Evolutionary conservation across 225 moss, liverwort and hornwort genomes (phyloP), one percentile per base, ranked within the genome.

Genomic region (Climacium dendroides): DNA sequence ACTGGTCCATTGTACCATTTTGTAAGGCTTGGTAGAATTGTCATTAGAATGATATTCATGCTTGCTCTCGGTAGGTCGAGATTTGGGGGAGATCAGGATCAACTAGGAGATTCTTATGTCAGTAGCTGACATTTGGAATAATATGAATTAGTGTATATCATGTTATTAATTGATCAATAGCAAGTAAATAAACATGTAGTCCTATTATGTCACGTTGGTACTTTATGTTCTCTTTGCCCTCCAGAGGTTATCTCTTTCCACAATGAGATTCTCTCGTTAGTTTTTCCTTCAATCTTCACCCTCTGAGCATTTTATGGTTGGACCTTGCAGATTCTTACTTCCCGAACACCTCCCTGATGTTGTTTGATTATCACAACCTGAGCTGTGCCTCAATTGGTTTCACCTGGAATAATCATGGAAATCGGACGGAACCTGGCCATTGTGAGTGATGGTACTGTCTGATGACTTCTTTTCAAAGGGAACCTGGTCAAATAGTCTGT

Each of bases 81-180:
- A 77, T 81, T 83, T 39, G 47, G 69, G 83, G 65, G 81, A 90
- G 69, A 87, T 85, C 53, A 59, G 77, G 86, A 86, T 83, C 30
- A 89, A 83, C 60, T 87, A 89, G 86, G 89, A 82, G 67, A 89
- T 91, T 89, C 82, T 87, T 89, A 60, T 90, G 83, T 91, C 87
- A 85, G 62, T 82, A 89, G 79, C 75, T 87, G 89, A 79, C 92
- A 81, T 79, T 74, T 86, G 83, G 70, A 92, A 92, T 88, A 90
- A 90, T 81, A 81, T n/a, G 63, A 87, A 80, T 80, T 86, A 80
- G 75, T 86, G 80, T 86, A 62, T 58, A 84, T 80, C 75, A 90
- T 70, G 83, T 80, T 84, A 76, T 39, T 78, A 73, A 67, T 69
- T 69, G 61, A 80, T 62, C 74, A 78, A 82, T 63, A 74, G 67